Evolutionary conservation across 2,329 filamentous ascomycete genomes (phyloP), one percentile per base, ranked within the genome.

Genomic region (Claviceps arundinis): DNA sequence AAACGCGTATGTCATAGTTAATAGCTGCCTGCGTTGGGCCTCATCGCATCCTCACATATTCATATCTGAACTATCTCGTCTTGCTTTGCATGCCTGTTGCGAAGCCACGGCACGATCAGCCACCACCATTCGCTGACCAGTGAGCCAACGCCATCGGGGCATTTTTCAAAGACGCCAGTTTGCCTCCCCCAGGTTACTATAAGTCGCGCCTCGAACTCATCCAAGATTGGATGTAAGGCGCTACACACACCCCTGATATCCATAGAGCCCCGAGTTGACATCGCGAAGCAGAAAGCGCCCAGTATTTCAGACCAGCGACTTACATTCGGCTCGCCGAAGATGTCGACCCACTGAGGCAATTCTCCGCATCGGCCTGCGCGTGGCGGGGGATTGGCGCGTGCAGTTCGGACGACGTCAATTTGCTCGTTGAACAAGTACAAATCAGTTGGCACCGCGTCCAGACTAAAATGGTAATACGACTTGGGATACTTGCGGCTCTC

Each of bases 291-390:
- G 2, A 87, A 73, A 5, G 81, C 76, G 4, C 78, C 75, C 4
- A 88, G 63, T 11, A 84, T 73, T 56, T 80, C 76, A 51, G 77
- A 74, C 84, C 86, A 89, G 51, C 81, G 74, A 0, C 70, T 66
- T n/a, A 64, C 64, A 54, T 87, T 75, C 0, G 78, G 59, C 5
- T 75, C 69, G 7, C 78, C 81, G 55, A 84, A 79, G 54, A 89
- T 81, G 62, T 85, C 82, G 50, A 80, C 77, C 86, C 86, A 90
- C 50, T 87, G 75, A 0, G 86, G 86, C 4, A 87, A 69, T 43
- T 78, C 75, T 11, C 72, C 71, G 4, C 59, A 60, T 2, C 69
- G 65, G 1, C 73, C 71, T 14, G 62, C 54, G 0, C 60, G 61
- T 0, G 76, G 76, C 1, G 79, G 67, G 1, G 70, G 70, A 26